These are phyloP conservation scores for Hanseniaspora clermontiae DNA, from an alignment of 805 yeast genomes.

Conservation along the genomic window DNA sequence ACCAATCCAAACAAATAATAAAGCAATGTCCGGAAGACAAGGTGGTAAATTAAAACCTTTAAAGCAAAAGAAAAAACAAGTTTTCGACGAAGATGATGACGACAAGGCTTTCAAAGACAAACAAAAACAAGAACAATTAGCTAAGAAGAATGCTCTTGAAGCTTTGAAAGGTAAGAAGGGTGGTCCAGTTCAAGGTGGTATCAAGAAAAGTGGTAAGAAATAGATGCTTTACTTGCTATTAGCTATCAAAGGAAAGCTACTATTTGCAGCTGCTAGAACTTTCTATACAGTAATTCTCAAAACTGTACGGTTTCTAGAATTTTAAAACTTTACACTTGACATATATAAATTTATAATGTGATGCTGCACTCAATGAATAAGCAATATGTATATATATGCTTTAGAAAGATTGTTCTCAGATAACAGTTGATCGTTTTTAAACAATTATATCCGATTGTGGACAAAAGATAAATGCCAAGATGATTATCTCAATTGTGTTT, in stretches of 20 bases:
- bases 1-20: neutral
- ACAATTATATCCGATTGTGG: too few species aligned
- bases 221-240: constrained; percentile 13
- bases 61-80: constrained; percentile 67
- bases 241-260: too few species aligned
- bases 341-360: neutral
- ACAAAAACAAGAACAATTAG: constrained; percentile 89
- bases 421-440: too few species aligned
- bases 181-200: constrained; percentile 91
- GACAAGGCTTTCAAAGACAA: constrained; percentile 83
- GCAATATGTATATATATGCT: too few species aligned
- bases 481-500: neutral
- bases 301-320: too few species aligned
- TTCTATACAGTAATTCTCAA: too few species aligned
- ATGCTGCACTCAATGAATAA: neutral
- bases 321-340: too few species aligned
- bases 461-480: too few species aligned
- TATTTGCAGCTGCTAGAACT: too few species aligned
- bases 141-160: constrained; percentile 78
- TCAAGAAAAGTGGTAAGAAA: constrained; percentile 74
- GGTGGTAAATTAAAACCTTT: constrained; percentile 87
- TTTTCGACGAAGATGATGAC: constrained; percentile 69
- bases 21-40: constrained; percentile 81
- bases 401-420: too few species aligned
- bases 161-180: constrained; percentile 60